These are phyloP conservation scores for Pleurotus cornucopiae DNA, from an alignment of 768 basidiomycete species.

Conservation along the genomic window DNA sequence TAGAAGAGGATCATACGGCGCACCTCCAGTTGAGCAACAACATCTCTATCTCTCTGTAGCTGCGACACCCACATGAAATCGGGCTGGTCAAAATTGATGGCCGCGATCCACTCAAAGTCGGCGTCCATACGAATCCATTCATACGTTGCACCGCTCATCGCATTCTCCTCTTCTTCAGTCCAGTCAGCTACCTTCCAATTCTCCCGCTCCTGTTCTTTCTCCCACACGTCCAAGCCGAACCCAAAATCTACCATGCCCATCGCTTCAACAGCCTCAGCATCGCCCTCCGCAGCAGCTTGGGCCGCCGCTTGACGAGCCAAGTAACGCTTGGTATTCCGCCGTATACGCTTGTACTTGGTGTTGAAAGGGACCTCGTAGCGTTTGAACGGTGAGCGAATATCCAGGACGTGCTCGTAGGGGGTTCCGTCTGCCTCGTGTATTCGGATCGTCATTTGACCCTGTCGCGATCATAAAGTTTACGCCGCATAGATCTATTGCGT, in stretches of 20 bases:
- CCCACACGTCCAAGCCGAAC: conserved; percentile 93
- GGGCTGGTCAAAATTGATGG: conserved; percentile 87
- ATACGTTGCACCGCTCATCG: conserved; percentile 94
- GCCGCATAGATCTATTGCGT: background rate
- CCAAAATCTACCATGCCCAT: conserved; percentile 94
- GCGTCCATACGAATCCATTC: conserved; percentile 99
- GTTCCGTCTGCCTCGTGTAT: conserved; percentile 99
- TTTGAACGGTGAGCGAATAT: conserved; percentile 83
- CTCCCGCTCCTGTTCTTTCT: conserved; percentile 88
- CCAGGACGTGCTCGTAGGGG: conserved; percentile 96
- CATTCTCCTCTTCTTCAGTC: conserved; percentile 93
- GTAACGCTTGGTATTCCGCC: conserved; percentile 94
- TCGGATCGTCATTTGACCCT: conserved; percentile 98
- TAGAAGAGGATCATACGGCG: conserved; percentile 18
- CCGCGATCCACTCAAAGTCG: conserved; percentile 98
- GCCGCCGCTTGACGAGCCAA: conserved; percentile 90
- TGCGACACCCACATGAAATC: conserved; percentile 99
- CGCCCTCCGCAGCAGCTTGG: conserved; percentile 89
- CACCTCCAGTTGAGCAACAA: conserved; percentile 95
- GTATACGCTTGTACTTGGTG: conserved; percentile 95
- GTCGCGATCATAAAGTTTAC: conserved; percentile 5
- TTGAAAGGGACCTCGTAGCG: conserved; percentile 99
- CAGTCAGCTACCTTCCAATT: conserved; percentile 97
- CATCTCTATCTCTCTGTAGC: conserved; percentile 91
- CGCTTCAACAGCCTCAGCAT: conserved; percentile 87